These are phyloP conservation scores for Allantophomopsis cytisporea DNA, from an alignment of 2,329 filamentous ascomycete species.

Conservation along the genomic window DNA sequence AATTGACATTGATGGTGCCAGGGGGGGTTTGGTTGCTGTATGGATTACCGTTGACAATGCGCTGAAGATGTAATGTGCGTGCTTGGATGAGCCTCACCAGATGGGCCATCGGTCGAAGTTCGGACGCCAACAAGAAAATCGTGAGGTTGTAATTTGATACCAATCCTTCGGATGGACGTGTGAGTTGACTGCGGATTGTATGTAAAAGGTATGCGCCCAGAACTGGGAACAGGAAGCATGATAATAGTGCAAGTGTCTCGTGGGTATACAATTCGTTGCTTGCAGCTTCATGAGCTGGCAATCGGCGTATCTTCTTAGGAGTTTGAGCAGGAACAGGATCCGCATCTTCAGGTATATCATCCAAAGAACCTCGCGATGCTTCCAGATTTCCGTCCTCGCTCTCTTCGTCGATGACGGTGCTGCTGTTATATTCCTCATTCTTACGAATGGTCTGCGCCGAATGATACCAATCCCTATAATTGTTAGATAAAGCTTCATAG, in stretches of 20 bases:
- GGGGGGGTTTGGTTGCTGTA: slow-evolving; percentile 18
- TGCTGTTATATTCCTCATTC: slow-evolving; percentile 27
- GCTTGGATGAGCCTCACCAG: slow-evolving; percentile 67
- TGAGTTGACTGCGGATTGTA: slow-evolving; percentile 65
- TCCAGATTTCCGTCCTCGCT: slow-evolving; percentile 23
- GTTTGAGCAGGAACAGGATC: slow-evolving; percentile 2
- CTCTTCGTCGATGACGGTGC: slow-evolving; percentile 24
- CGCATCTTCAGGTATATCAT: slow-evolving; percentile 13
- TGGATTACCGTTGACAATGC: slow-evolving; percentile 45
- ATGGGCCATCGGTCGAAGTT: slow-evolving; percentile 72
- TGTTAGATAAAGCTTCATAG: no score
- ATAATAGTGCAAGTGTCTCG: slow-evolving; percentile 59
- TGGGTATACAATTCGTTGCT: slow-evolving; percentile 56
- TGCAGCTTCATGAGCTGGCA: slow-evolving; percentile 22
- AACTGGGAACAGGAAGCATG: slow-evolving; percentile 69
- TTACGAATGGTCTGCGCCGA: slow-evolving; percentile 51
- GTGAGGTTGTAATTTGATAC: slow-evolving; percentile 89
- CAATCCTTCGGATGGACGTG: slow-evolving; percentile 69
- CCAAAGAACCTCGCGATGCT: slow-evolving; percentile 12
- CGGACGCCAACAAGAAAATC: slow-evolving; percentile 78
- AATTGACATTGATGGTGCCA: slow-evolving; percentile 7
- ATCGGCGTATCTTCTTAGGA: slow-evolving; percentile 4
- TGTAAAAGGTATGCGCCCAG: slow-evolving; percentile 78
- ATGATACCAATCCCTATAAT: slow-evolving; percentile 55
- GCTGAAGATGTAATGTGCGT: slow-evolving; percentile 71